phyloP scores from a whole-genome alignment of 345 rosid species.

The Adansonia digitata region DNA sequence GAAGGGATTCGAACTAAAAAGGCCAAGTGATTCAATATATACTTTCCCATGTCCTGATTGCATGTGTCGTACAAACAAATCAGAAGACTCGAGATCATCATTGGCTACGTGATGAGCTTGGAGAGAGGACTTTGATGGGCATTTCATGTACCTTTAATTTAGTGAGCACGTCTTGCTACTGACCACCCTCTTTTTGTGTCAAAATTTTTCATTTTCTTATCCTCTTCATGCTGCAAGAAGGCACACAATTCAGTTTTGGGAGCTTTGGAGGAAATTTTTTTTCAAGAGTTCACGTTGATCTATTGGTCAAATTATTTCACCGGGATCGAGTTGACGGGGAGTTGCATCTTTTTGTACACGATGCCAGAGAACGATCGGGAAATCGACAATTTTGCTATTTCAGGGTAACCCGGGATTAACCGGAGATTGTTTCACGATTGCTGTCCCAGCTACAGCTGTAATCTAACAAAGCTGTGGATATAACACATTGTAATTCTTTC shows the following conservation, averaged over 20 bases:
- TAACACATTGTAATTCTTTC: slow-evolving; percentile 31
- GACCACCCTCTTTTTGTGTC: slow-evolving; percentile 24
- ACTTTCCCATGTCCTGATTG: slow-evolving; percentile 99
- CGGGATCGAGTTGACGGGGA: slow-evolving; percentile 22
- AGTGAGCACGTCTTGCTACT: slow-evolving; percentile 24
- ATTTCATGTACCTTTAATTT: slow-evolving; percentile 23
- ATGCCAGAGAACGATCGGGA: slow-evolving; percentile 24
- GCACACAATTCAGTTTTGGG: slow-evolving; percentile 27
- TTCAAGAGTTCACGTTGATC: slow-evolving; percentile 20
- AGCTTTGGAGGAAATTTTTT: slow-evolving; percentile 28
- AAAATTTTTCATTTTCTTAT: slow-evolving; percentile 47
- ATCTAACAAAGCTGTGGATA: slow-evolving; percentile 41
- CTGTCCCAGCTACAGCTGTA: slow-evolving; percentile 51
- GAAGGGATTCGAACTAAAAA: slow-evolving; percentile 87
- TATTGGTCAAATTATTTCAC: slow-evolving; percentile 23
- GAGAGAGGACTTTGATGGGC: slow-evolving; percentile 3
- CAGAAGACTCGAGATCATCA: slow-evolving; percentile 43
- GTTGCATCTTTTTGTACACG: slow-evolving; percentile 32
- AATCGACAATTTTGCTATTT: slow-evolving; percentile 13
- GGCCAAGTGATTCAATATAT: slow-evolving; percentile 81
- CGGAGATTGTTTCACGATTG: slow-evolving; percentile 34
- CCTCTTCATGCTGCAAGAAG: slow-evolving; percentile 31
- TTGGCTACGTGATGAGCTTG: slow-evolving; percentile 34
- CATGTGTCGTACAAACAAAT: slow-evolving; percentile 77
- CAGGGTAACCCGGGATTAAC: slow-evolving; percentile 24